A percentile compares a stretch with the other conserved stretches of the same genome.
These are phyloP conservation scores for Solanum arcanum DNA, from an alignment of 257 asterid genomes.

Conservation along the genomic window DNA sequence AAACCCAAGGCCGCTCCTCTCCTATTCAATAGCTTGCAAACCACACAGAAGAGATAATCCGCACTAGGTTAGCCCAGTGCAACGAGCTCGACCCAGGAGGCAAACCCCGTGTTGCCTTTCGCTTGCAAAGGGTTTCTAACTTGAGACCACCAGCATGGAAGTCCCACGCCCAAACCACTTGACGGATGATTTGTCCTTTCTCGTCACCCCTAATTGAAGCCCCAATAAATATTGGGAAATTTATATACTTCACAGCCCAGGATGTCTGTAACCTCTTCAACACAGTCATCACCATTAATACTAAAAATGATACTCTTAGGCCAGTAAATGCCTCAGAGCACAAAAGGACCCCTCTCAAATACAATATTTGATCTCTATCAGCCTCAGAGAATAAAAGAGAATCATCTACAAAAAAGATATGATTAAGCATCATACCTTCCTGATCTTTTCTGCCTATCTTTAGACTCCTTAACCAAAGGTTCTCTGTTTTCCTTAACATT, in stretches of 20 bases:
- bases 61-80: no score
- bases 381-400: background rate
- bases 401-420: background rate
- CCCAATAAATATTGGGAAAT: background rate
- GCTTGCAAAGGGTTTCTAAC: no score
- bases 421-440: background rate
- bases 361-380: background rate
- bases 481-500: background rate
- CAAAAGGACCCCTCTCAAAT: background rate
- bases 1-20: no score
- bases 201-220: background rate
- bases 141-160: no score
- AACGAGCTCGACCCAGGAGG: no score
- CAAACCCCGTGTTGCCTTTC: no score
- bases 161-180: background rate
- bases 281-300: background rate
- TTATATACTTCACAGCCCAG: background rate
- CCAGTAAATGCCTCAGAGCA: background rate
- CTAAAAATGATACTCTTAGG: background rate
- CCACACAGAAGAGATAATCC: no score
- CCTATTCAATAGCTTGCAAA: no score
- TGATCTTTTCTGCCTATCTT: background rate
- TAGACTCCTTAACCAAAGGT: background rate
- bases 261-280: background rate
- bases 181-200: background rate